Evolutionary conservation across 2,329 filamentous ascomycete genomes (phyloP).

Genomic region (Sordariomycetes sp.): DNA sequence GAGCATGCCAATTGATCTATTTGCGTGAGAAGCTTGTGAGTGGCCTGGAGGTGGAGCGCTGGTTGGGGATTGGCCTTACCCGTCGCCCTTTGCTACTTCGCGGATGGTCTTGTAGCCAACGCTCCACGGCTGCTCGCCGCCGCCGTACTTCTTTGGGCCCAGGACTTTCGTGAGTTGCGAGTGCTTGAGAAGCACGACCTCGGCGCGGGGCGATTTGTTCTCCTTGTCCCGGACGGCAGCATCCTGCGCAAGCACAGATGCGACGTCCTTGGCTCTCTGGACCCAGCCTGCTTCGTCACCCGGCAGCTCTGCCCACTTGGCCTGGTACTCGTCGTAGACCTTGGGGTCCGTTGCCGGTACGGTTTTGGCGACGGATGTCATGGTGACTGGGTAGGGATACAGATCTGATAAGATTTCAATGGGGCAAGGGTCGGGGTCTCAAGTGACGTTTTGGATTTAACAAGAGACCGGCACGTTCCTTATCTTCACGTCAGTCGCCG

Average conservation of each 20-base stretch:
- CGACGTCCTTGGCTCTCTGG: constrained; percentile 25
- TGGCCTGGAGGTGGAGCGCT: neutral
- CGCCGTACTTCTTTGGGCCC: constrained; percentile 26
- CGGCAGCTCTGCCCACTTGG: constrained; percentile 22
- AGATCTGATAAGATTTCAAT: neutral
- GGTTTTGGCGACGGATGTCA: constrained; percentile 8
- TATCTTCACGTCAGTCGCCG: too few species aligned
- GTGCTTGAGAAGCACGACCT: constrained; percentile 28
- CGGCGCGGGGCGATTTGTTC: constrained; percentile 27
- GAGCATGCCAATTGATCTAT: constrained; percentile 50
- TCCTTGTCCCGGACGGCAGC: constrained; percentile 22
- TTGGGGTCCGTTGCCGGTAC: constrained; percentile 19
- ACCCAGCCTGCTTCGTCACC: constrained; percentile 22
- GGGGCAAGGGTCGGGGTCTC: too few species aligned
- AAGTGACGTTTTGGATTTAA: too few species aligned
- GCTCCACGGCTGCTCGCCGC: constrained; percentile 30
- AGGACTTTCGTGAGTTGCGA: constrained; percentile 27
- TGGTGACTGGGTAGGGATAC: neutral
- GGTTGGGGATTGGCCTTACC: constrained; percentile 21
- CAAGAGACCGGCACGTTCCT: too few species aligned
- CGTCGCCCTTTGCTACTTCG: constrained; percentile 53
- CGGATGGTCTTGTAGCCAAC: constrained; percentile 48
- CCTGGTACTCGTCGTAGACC: constrained; percentile 23
- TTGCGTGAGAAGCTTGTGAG: neutral
- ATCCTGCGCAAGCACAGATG: constrained; percentile 20